phyloP scores from a whole-genome alignment of 2,329 filamentous ascomycete species.

The Cladorrhinum sp. region DNA sequence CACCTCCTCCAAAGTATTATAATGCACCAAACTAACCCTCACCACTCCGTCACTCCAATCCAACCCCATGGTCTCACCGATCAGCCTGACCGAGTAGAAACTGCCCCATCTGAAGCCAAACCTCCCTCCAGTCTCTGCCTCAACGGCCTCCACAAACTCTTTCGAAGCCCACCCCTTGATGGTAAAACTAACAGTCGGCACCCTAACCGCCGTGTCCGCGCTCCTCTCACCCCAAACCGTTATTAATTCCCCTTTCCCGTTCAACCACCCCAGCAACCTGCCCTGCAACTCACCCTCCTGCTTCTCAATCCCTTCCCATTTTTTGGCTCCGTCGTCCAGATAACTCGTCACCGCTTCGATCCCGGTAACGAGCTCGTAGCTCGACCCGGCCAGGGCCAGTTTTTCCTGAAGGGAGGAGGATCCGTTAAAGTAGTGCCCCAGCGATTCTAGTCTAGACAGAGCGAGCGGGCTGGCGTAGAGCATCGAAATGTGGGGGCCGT shows the following conservation, averaged over 20 bases:
- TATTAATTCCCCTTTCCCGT: slow-evolving; percentile 42
- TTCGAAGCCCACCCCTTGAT: slow-evolving; percentile 50
- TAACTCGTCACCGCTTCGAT: slow-evolving; percentile 63
- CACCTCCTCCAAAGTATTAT: slow-evolving; percentile 63
- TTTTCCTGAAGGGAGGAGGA: slow-evolving; percentile 60
- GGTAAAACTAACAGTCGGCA: slow-evolving; percentile 63
- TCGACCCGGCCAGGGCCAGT: slow-evolving; percentile 64
- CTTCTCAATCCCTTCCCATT: slow-evolving; percentile 48
- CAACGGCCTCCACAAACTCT: slow-evolving; percentile 55
- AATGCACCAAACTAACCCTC: slow-evolving; percentile 63
- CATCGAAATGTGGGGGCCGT: slow-evolving; percentile 70
- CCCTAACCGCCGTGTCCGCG: slow-evolving; percentile 45
- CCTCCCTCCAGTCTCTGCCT: slow-evolving; percentile 42
- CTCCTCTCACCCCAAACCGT: slow-evolving; percentile 55
- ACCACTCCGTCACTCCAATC: slow-evolving; percentile 56
- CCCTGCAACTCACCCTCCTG: slow-evolving; percentile 58
- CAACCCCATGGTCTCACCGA: slow-evolving; percentile 53
- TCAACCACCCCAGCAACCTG: slow-evolving; percentile 54
- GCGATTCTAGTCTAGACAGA: slow-evolving; percentile 52
- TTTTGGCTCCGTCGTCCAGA: slow-evolving; percentile 41
- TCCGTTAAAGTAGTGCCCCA: slow-evolving; percentile 67
- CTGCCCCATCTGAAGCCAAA: slow-evolving; percentile 61
- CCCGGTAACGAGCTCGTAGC: slow-evolving; percentile 65
- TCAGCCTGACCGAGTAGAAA: slow-evolving; percentile 60
- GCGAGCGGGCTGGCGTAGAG: slow-evolving; percentile 62